phyloP scores from a whole-genome alignment of 192 early-diverging fungal species.

The Pilaira anomala region DNA sequence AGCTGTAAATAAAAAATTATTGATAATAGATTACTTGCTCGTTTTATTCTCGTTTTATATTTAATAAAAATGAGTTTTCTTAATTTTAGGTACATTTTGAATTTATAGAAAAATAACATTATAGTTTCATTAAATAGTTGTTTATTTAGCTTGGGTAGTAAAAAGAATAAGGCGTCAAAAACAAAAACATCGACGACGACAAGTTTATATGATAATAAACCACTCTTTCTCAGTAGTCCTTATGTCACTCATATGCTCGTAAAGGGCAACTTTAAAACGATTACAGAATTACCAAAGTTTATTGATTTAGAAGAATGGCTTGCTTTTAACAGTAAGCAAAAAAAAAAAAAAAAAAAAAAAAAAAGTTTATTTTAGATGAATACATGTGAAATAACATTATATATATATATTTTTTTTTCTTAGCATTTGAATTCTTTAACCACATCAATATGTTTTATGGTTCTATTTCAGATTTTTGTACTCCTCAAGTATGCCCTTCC shows the following conservation, averaged over 20 bases:
- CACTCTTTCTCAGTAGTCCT: slow-evolving; percentile 57
- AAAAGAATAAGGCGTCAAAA: slow-evolving; percentile 28
- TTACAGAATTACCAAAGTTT: slow-evolving; percentile 86
- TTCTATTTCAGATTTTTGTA: slow-evolving; percentile 89
- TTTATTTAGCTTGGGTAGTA: slow-evolving; percentile 27
- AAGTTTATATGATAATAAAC: slow-evolving; percentile 32
- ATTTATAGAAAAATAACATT: background rate
- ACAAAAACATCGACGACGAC: slow-evolving; percentile 27
- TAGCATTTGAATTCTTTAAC: slow-evolving; percentile 92
- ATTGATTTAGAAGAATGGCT: slow-evolving; percentile 95
- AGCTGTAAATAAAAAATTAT: background rate
- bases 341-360: background rate
- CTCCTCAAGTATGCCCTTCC: slow-evolving; percentile 68
- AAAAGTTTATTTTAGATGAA: background rate
- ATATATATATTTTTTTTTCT: background rate
- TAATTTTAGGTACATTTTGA: slow-evolving; percentile 26
- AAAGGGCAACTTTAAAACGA: slow-evolving; percentile 88
- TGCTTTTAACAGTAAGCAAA: slow-evolving; percentile 64
- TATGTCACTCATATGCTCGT: slow-evolving; percentile 81
- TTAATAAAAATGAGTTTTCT: slow-evolving; percentile 26
- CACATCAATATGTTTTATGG: slow-evolving; percentile 90
- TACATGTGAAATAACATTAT: no score
- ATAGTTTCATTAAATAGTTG: background rate
- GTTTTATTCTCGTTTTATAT: background rate
- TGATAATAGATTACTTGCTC: background rate